phyloP scores from a whole-genome alignment of 202 grass and related monocot genomes.

The Carex sylvatica region DNA sequence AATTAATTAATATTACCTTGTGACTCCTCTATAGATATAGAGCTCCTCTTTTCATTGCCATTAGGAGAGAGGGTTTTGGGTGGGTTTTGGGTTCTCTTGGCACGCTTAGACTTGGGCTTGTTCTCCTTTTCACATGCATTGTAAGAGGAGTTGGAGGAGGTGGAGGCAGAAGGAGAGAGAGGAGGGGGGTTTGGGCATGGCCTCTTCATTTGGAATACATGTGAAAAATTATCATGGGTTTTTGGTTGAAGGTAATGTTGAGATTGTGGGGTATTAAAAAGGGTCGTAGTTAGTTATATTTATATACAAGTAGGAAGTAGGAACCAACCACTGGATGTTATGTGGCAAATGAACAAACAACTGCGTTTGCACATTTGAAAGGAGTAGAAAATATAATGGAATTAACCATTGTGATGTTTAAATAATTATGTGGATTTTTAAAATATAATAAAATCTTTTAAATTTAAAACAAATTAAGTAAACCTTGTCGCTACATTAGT shows the following conservation, averaged over 20 bases:
- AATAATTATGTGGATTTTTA: no score
- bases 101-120: conserved; percentile 48
- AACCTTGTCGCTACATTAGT: no score
- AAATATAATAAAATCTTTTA: no score
- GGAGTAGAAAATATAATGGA: no score
- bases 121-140: conserved; percentile 31
- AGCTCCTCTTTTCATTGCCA: conserved; percentile 72
- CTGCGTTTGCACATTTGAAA: no score
- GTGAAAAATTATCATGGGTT: background rate
- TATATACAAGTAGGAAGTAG: no score
- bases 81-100: conserved; percentile 38
- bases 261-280: no score
- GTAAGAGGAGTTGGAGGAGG: conserved; percentile 38
- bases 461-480: no score
- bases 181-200: conserved; percentile 27
- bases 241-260: conserved; percentile 7
- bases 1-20: conserved; percentile 47
- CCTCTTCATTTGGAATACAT: conserved; percentile 16
- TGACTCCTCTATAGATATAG: conserved; percentile 82
- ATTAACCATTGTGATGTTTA: no score
- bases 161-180: conserved; percentile 37
- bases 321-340: no score
- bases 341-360: no score
- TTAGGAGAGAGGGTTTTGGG: conserved; percentile 31
- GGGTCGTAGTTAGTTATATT: no score